Evolutionary conservation across 75 land plant species (phyloP).

Genomic region (Cupressus sempervirens): DNA sequence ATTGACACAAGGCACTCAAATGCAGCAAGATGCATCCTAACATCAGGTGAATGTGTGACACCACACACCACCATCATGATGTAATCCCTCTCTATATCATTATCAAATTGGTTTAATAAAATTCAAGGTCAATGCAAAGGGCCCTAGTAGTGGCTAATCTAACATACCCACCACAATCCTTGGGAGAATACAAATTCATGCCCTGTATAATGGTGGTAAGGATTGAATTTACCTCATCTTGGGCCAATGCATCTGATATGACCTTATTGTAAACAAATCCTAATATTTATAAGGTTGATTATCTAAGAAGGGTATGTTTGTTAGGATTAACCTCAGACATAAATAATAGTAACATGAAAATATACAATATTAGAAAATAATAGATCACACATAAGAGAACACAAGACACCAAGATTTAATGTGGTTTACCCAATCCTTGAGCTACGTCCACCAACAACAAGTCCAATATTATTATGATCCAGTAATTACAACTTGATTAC

Average conservation of each 20-base stretch:
- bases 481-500: too few species aligned
- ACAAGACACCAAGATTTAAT: too few species aligned
- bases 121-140: conserved; percentile 78
- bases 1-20: conserved; percentile 90
- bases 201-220: conserved; percentile 92
- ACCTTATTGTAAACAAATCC: conserved; percentile 90
- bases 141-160: conserved; percentile 80
- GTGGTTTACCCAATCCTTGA: too few species aligned
- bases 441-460: too few species aligned
- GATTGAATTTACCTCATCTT: conserved; percentile 85
- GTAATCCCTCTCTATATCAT: conserved; percentile 94
- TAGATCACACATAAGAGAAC: too few species aligned
- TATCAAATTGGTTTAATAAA: conserved; percentile 87
- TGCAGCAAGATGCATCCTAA: conserved; percentile 75
- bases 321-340: too few species aligned
- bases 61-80: conserved; percentile 96
- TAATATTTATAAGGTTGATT: conserved; percentile 81
- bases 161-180: conserved; percentile 68
- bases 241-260: conserved; percentile 78
- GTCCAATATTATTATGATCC: too few species aligned
- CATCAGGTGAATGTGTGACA: conserved; percentile 63
- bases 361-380: too few species aligned
- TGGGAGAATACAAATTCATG: conserved; percentile 34
- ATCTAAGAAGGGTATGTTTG: conserved; percentile 55
- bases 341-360: too few species aligned